phyloP scores from a whole-genome alignment of 192 early-diverging fungal genomes.

The Linnemannia exigua region DNA sequence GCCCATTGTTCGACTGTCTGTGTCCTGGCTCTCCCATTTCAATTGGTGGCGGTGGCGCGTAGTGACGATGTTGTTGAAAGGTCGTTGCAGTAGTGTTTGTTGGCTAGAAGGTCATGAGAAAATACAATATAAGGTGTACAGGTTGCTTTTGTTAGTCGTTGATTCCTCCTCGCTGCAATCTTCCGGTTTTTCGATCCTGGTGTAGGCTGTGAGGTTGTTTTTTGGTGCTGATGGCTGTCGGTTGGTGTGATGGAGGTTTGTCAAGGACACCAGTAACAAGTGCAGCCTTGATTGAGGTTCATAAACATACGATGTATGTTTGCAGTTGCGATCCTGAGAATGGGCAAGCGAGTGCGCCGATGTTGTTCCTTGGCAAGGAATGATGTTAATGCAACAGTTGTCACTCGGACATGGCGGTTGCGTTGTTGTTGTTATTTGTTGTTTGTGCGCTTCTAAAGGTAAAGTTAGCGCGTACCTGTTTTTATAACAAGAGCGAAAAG shows the following conservation, averaged over 20 bases:
- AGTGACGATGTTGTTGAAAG: not conserved
- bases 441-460: not conserved
- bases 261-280: not conserved
- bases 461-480: not conserved
- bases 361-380: not conserved
- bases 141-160: not conserved
- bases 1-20: slow-evolving; percentile 19
- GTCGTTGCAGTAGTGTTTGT: not conserved
- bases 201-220: not conserved
- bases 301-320: not conserved
- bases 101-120: not conserved
- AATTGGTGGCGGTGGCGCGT: not conserved
- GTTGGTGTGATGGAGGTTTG: not conserved
- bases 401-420: too few species aligned
- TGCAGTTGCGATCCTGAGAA: not conserved
- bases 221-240: not conserved
- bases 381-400: too few species aligned
- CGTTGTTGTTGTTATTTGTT: too few species aligned
- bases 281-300: not conserved
- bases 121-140: not conserved
- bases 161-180: not conserved
- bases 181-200: not conserved
- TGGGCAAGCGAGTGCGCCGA: not conserved
- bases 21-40: slow-evolving; percentile 35
- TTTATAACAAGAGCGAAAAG: not conserved